Evolutionary conservation across 768 basidiomycete species (phyloP), one percentile per base, ranked within the genome.

Genomic region (Lactarius trivialis): DNA sequence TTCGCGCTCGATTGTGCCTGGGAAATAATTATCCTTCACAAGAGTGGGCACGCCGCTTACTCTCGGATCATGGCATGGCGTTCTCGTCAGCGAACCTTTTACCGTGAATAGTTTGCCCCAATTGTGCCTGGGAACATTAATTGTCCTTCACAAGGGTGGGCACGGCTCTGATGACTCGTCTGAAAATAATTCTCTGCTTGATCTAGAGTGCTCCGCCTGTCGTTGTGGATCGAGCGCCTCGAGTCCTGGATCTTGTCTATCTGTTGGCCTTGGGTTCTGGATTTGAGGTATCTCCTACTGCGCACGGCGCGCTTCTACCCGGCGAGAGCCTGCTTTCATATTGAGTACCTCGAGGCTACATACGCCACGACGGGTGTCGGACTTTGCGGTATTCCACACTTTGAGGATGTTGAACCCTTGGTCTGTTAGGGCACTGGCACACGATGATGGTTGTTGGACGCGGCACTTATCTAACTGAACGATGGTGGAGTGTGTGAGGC

Each of bases 21-120:
- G 28, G 56, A 34, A 19, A n/a, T 7, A 21, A 32, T 32, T 32
- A 4, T 32, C 32, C 8, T 4, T 32, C 32, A 32, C 32, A 32
- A 32, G 32, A 32, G 32, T 32, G 3, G 32, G 32, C 4, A 4
- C 32, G 32, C 32, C 8, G 32, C n/a, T n/a, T n/a, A n/a, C n/a
- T n/a, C 37, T 15, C 3, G 12, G 43, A 7, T 37, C 30, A 59
- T 36, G 61, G 34, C 53, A 58, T 50, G 24, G 37, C 45, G 14
- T 19, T 36, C 52, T 39, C 19, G 48, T 59, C 62, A 51, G 62
- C 62, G 58, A 55, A 63, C 39, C 45, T 59, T 58, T 63, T 63
- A 52, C 43, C 14, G 26, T 53, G 21, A n/a, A 6, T 2, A 8
- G 24, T 8, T 21, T 30, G 8, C 4, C 33, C 33, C 7, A 4